Evolutionary conservation across 768 basidiomycete species (phyloP), one percentile per base, ranked within the genome.

Genomic region (Xerocomellus amylosporus): DNA sequence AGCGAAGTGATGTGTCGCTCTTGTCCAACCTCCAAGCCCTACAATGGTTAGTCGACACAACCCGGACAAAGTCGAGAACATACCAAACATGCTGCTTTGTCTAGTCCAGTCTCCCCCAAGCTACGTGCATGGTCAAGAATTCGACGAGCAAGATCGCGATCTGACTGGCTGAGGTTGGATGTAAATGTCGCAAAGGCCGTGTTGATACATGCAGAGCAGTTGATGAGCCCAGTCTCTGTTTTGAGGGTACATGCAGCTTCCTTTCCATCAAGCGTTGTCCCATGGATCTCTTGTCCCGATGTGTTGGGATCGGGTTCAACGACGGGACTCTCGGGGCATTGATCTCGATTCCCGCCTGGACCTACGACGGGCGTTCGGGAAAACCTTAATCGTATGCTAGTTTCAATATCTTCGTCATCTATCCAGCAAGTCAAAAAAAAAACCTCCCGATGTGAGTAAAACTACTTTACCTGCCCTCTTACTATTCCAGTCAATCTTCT

Each of bases 351-450:
- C 22, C 61, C 64, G 17, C 51, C 47, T 33, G 66, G 34, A 33
- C 62, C 68, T 24, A 44, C 13, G 15, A 37, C 46, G n/a, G 49
- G n/a, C 24, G 26, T 41, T 37, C 42, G 41, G 53, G 64, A 60
- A 57, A 76, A 76, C 47, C 72, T 79, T 45, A 85, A 74, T 57
- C 73, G 73, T 48, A 93, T 74, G 8, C 73, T 67, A 5, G 86
- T 88, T 71, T 94, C 91, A 45, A 92, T 85, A 61, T 92, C 82
- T 68, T 92, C 87, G 63, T 94, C 91, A 64, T 91, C 91, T 93
- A 58, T 37, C 40, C 28, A 33, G 37, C 55, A 20, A 45, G 49
- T 58, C 58, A 56, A 48, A 9, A 56, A 48, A 9, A 36, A 31
- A 30, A 24, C 14, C 10, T 42, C 40, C n/a, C 10, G 49, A 45